Conservation (phyloP, 495 filamentous ascomycete genomes). For the Penicillium paradoxum region DNA sequence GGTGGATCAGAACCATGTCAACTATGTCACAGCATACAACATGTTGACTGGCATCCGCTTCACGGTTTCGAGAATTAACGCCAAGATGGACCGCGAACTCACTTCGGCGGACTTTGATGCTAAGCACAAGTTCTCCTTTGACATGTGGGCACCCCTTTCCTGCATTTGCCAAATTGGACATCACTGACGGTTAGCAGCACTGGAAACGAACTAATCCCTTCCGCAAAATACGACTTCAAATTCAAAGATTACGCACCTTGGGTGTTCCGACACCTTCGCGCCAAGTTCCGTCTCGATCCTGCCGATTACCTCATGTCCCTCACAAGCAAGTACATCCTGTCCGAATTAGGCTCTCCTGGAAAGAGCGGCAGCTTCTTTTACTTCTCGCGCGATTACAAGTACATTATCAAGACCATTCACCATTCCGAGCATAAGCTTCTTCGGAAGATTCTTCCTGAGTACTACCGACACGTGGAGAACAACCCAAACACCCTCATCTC, state of each 20-base stretch:
- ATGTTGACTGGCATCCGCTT: slow-evolving; percentile 99
- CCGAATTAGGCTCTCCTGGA: slow-evolving; percentile 91
- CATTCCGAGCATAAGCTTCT: slow-evolving; percentile 94
- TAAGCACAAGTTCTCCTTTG: slow-evolving; percentile 96
- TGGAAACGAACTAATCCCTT: slow-evolving; percentile 94
- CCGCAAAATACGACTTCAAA: slow-evolving; percentile 99
- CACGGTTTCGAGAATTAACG: slow-evolving; percentile 91
- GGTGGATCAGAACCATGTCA: slow-evolving; percentile 94
- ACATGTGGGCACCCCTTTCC: slow-evolving; percentile 59
- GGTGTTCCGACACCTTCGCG: slow-evolving; percentile 92
- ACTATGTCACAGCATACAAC: slow-evolving; percentile 98
- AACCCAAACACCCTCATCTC: slow-evolving; percentile 96
- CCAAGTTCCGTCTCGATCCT: slow-evolving; percentile 86
- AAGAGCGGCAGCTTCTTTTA: slow-evolving; percentile 99
- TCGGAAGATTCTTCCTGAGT: slow-evolving; percentile 84
- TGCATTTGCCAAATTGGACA: slow-evolving; percentile 7
- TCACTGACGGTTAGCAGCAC: slow-evolving; percentile 50
- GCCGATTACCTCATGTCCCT: slow-evolving; percentile 98
- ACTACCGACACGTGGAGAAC: slow-evolving; percentile 86
- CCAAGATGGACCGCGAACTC: slow-evolving; percentile 85
- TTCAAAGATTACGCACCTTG: slow-evolving; percentile 99
- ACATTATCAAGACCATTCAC: slow-evolving; percentile 99
- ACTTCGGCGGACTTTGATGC: slow-evolving; percentile 87
- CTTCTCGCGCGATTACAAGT: slow-evolving; percentile 99
- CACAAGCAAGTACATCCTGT: slow-evolving; percentile 97